Conservation (phyloP, 768 basidiomycete genomes). For the Psilocybe azurescens region DNA sequence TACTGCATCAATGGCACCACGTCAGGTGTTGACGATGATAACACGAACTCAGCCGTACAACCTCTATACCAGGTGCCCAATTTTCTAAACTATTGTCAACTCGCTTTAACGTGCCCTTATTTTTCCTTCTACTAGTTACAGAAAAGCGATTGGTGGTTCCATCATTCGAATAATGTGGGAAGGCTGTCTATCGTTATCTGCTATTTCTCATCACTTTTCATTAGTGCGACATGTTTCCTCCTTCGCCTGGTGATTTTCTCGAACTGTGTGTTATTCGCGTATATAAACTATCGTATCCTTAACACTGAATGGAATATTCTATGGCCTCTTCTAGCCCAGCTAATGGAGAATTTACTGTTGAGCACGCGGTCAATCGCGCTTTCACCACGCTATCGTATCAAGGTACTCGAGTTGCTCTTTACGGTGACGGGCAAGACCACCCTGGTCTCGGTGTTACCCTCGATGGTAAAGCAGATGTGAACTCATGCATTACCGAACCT, state of each 20-base stretch:
- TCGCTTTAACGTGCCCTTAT: neutral
- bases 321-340: conserved; percentile 36
- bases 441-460: conserved; percentile 30
- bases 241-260: conserved; percentile 45
- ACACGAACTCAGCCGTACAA: conserved; percentile 35
- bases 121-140: conserved; percentile 28
- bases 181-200: neutral
- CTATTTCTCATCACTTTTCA: neutral
- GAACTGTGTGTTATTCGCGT: conserved; percentile 38
- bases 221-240: conserved; percentile 54
- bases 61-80: conserved; percentile 38
- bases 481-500: conserved; percentile 38
- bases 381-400: conserved; percentile 44
- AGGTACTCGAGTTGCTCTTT: conserved; percentile 30
- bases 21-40: conserved; percentile 32
- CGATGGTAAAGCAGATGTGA: conserved; percentile 29
- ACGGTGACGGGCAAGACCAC: conserved; percentile 41
- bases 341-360: conserved; percentile 46
- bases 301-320: neutral
- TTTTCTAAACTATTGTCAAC: neutral
- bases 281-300: neutral
- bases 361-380: conserved; percentile 46
- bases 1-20: conserved; percentile 41
- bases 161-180: conserved; percentile 41
- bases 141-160: conserved; percentile 47